These are phyloP conservation scores for Geosiphon pyriformis DNA, from an alignment of 192 early-diverging fungal species.

Conservation along the genomic window DNA sequence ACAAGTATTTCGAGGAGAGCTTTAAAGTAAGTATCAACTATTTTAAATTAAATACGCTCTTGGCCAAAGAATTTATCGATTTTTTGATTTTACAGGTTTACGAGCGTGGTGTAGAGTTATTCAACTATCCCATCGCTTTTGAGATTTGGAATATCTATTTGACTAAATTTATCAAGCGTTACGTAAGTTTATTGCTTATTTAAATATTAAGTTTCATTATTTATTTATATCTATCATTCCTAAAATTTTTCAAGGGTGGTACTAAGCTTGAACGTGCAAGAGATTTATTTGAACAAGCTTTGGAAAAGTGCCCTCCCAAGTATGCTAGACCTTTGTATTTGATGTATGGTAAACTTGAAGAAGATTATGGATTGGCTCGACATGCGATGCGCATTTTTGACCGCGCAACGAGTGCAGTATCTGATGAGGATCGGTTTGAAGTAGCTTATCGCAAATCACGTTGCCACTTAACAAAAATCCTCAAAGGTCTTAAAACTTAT, in stretches of 20 bases:
- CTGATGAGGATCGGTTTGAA: conserved; percentile 66
- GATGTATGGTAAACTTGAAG: conserved; percentile 89
- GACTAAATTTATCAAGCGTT: conserved; percentile 76
- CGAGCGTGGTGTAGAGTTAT: conserved; percentile 93
- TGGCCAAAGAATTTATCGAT: neutral
- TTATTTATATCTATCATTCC: neutral
- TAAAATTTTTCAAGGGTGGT: conserved; percentile 48
- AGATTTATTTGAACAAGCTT: conserved; percentile 93
- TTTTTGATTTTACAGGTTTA: conserved; percentile 49
- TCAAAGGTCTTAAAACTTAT: too few species aligned
- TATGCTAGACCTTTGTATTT: conserved; percentile 84
- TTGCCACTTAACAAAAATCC: too few species aligned
- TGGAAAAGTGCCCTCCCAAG: conserved; percentile 77
- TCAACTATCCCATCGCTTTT: conserved; percentile 93
- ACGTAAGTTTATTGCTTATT: conserved; percentile 40
- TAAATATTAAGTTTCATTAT: neutral
- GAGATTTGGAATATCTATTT: conserved; percentile 98
- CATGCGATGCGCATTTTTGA: conserved; percentile 94
- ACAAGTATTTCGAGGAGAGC: conserved; percentile 89
- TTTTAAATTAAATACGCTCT: neutral
- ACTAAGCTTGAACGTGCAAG: conserved; percentile 83
- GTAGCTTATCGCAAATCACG: conserved; percentile 30
- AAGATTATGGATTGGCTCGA: conserved; percentile 82
- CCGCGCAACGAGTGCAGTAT: conserved; percentile 78
- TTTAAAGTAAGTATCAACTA: conserved; percentile 49